These are phyloP conservation scores for Baorangia bicolor DNA, from an alignment of 768 basidiomycete genomes.

Conservation along the genomic window DNA sequence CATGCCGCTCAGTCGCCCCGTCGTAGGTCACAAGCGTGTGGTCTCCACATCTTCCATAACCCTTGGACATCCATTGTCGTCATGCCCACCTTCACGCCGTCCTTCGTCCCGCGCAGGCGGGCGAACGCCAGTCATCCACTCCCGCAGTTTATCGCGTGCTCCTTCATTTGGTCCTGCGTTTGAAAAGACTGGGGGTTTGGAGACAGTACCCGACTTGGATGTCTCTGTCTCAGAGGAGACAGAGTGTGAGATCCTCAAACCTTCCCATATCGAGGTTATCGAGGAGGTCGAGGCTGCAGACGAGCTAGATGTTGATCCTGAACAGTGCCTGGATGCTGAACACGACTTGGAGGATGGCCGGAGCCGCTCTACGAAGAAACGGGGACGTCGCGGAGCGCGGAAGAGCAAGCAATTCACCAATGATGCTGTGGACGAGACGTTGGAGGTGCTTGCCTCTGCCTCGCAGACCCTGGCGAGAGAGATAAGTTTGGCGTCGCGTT, in stretches of 20 bases:
- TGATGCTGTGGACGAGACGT: slow-evolving; percentile 48
- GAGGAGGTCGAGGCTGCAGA: slow-evolving; percentile 41
- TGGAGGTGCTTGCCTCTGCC: slow-evolving; percentile 72
- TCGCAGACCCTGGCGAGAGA: slow-evolving; percentile 84
- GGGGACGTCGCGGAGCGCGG: slow-evolving; percentile 81
- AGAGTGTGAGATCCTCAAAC: slow-evolving; percentile 34
- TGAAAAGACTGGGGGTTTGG: slow-evolving; percentile 41
- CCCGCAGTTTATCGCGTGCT: slow-evolving; percentile 61
- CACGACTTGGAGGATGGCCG: slow-evolving; percentile 35
- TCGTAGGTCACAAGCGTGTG: slow-evolving; percentile 50
- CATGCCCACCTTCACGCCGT: slow-evolving; percentile 66
- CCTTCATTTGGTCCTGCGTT: slow-evolving; percentile 56
- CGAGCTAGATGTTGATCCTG: slow-evolving; percentile 28
- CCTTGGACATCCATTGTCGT: slow-evolving; percentile 61
- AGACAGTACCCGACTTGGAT: slow-evolving; percentile 53
- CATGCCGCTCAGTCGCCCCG: slow-evolving; percentile 28
- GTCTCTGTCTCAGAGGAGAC: slow-evolving; percentile 39
- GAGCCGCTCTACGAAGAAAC: slow-evolving; percentile 68
- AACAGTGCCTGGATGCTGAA: slow-evolving; percentile 20
- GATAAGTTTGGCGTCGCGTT: slow-evolving; percentile 65
- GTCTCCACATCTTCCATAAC: slow-evolving; percentile 56
- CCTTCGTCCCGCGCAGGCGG: slow-evolving; percentile 66
- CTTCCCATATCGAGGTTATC: slow-evolving; percentile 28
- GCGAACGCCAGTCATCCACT: slow-evolving; percentile 52
- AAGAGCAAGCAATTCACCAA: slow-evolving; percentile 55